Evolutionary conservation across 345 rosid species (phyloP).

Genomic region (Aquilaria yunnanensis): DNA sequence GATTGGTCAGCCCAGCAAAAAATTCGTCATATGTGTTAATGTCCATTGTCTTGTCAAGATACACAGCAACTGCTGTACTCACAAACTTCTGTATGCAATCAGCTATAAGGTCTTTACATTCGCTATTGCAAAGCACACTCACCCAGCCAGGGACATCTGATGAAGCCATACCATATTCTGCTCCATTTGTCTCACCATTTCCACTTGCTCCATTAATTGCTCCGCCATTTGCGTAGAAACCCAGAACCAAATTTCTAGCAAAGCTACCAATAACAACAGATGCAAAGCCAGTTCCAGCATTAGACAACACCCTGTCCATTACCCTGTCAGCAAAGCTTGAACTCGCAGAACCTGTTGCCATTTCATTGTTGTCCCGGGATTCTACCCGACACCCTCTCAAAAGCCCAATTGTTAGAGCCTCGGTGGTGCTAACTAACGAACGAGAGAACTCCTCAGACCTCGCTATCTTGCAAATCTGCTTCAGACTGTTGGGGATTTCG

Average conservation of each 20-base stretch:
- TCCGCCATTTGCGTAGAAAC: constrained; percentile 44
- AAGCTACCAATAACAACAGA: constrained; percentile 87
- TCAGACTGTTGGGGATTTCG: constrained; percentile 77
- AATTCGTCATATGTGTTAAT: constrained; percentile 78
- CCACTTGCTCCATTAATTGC: constrained; percentile 13
- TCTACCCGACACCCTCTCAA: constrained; percentile 40
- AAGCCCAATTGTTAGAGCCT: constrained; percentile 66
- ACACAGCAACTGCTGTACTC: constrained; percentile 66
- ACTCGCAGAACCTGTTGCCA: constrained; percentile 14
- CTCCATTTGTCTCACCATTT: constrained; percentile 8
- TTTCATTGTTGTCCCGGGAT: constrained; percentile 18
- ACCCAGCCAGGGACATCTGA: constrained; percentile 56
- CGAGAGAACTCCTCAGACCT: constrained; percentile 55
- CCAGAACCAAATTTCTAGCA: constrained; percentile 86
- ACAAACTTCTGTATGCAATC: constrained; percentile 84
- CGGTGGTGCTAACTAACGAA: constrained; percentile 48
- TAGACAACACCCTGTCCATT: constrained; percentile 65
- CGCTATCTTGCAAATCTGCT: constrained; percentile 73
- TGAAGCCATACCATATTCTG: constrained; percentile 13
- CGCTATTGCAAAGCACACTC: constrained; percentile 38
- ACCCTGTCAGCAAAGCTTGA: constrained; percentile 43
- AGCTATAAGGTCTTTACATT: constrained; percentile 61
- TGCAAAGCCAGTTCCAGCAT: constrained; percentile 72
- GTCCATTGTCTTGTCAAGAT: constrained; percentile 83
- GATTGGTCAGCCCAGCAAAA: constrained; percentile 82